Evolutionary conservation across 352 stramenopile species (phyloP).

Genomic region (Plasmopara viticola): DNA sequence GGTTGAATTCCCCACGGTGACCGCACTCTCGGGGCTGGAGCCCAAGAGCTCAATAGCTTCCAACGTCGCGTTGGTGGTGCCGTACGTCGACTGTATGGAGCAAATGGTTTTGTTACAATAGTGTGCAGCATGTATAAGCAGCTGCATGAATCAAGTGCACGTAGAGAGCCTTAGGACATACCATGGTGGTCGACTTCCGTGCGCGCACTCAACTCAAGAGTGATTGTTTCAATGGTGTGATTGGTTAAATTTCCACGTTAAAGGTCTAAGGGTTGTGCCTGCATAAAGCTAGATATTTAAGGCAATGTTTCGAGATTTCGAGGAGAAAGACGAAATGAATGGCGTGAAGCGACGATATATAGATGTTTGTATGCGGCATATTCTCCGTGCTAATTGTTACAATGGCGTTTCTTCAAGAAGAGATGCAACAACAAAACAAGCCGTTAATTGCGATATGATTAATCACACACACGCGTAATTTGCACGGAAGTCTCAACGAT

Average conservation of each 20-base stretch:
- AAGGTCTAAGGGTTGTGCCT: not conserved
- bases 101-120: constrained; percentile 1
- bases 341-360: constrained; percentile 13
- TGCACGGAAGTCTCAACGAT: no score
- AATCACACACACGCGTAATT: no score
- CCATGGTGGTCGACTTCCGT: constrained; percentile 14
- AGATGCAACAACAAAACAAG: no score
- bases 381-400: constrained; percentile 7
- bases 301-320: constrained; percentile 6
- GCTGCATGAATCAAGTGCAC: not conserved
- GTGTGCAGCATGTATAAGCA: not conserved
- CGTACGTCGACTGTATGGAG: constrained; percentile 6
- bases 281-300: constrained; percentile 2
- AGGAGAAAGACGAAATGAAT: constrained; percentile 16
- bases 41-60: constrained; percentile 20
- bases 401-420: not conserved
- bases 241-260: constrained; percentile 13
- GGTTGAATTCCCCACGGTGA: constrained; percentile 7
- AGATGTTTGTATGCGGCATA: constrained; percentile 20
- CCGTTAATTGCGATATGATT: no score
- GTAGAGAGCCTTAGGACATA: constrained; percentile 1
- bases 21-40: constrained; percentile 26
- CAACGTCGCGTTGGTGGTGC: not conserved
- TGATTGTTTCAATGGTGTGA: constrained; percentile 10
- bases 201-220: constrained; percentile 8